phyloP scores from a whole-genome alignment of 108 stramenopile genomes.

The Stephanodiscus triporus region DNA sequence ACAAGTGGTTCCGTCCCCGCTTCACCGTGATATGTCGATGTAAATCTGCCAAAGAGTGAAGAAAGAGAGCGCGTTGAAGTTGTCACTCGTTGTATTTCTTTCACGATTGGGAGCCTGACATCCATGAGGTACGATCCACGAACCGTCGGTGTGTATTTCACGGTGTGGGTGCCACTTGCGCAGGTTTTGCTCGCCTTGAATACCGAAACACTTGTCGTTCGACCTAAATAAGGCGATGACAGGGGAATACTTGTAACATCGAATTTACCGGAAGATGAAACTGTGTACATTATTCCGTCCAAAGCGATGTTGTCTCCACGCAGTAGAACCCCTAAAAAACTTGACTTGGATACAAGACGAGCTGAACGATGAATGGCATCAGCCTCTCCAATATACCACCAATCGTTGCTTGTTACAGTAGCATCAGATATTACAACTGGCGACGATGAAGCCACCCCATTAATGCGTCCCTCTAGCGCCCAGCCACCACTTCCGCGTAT shows the following conservation, averaged over 20 bases:
- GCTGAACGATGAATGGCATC: conserved; percentile 17
- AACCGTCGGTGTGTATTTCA: conserved; percentile 55
- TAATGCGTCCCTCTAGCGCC: conserved; percentile 65
- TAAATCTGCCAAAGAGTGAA: conserved; percentile 40
- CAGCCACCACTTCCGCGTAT: conserved; percentile 72
- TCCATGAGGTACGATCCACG: conserved; percentile 59
- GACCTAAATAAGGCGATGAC: conserved; percentile 26
- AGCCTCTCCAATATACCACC: conserved; percentile 33
- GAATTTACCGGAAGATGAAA: conserved; percentile 45
- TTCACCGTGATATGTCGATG: conserved; percentile 16
- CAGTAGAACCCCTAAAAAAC: conserved; percentile 3
- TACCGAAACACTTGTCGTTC: conserved; percentile 16
- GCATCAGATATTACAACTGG: conserved; percentile 12
- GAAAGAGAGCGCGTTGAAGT: conserved; percentile 25
- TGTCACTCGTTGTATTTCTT: conserved; percentile 60
- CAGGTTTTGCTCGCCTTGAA: conserved; percentile 37
- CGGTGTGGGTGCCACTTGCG: conserved; percentile 46
- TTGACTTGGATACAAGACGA: conserved; percentile 1
- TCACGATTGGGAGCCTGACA: conserved; percentile 33
- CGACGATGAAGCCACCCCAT: conserved; percentile 34
- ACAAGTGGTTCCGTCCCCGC: neutral
- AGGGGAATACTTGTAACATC: conserved; percentile 48
- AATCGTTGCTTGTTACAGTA: conserved; percentile 24
- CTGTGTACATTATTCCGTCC: conserved; percentile 44
- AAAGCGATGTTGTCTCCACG: conserved; percentile 60